Conservation (phyloP, 176 grass and related monocot genomes). For the Tuctoria greenei region DNA sequence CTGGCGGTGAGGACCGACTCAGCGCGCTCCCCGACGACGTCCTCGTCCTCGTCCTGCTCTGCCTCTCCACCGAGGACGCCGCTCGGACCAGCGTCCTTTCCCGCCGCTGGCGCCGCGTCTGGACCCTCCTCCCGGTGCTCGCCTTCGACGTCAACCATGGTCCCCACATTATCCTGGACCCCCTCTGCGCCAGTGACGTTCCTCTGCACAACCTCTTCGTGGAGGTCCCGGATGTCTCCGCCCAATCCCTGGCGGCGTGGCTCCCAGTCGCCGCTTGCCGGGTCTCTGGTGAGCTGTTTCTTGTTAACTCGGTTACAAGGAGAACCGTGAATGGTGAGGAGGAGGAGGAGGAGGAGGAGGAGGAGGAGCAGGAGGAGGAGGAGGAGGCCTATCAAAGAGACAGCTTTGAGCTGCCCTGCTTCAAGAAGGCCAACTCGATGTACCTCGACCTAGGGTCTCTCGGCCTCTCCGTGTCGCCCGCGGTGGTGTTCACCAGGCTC, state of each 20-base stretch:
- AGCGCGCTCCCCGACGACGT: slow-evolving; percentile 17
- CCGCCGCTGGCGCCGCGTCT: slow-evolving; percentile 30
- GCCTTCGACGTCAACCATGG: not conserved
- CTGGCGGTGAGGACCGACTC: slow-evolving; percentile 23
- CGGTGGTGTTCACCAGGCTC: slow-evolving; percentile 2
- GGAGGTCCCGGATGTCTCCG: not conserved
- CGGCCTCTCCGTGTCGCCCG: not conserved
- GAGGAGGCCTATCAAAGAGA: not conserved
- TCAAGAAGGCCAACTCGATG: not conserved
- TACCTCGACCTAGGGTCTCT: not conserved
- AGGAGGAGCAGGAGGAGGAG: no score
- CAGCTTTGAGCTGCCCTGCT: slow-evolving; percentile 11
- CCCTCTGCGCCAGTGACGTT: not conserved
- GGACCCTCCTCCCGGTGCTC: slow-evolving; percentile 21
- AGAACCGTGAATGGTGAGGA: not conserved
- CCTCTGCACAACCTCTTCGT: not conserved
- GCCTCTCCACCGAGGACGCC: not conserved
- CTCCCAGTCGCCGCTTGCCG: slow-evolving; percentile 28
- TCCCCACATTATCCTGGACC: not conserved
- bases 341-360: no score
- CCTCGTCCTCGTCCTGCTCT: slow-evolving; percentile 14
- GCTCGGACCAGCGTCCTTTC: slow-evolving; percentile 32
- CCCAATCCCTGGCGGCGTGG: slow-evolving; percentile 1
- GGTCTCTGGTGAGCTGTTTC: not conserved
- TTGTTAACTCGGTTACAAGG: not conserved